Percentiles rank a stretch among this genome's conserved stretches.
These are phyloP conservation scores for Fennellomyces sp. DNA, from an alignment of 371 early-diverging fungal genomes.

Conservation along the genomic window DNA sequence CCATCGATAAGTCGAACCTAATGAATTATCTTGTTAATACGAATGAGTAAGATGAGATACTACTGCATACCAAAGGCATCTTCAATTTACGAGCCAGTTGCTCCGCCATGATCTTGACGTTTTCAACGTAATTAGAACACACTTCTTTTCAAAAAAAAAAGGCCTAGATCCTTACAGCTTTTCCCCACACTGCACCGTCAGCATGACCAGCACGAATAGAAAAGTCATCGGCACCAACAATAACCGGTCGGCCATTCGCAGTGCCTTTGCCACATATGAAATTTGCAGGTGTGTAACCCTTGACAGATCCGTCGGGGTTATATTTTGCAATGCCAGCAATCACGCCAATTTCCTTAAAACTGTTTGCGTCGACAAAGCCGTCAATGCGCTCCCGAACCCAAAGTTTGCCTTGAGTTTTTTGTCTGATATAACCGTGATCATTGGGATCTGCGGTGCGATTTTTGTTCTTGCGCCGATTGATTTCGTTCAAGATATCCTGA, in stretches of 20 bases:
- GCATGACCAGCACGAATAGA: constrained; percentile 52
- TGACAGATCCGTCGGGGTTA: constrained; percentile 24
- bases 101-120: constrained; percentile 21
- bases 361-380: constrained; percentile 31
- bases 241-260: constrained; percentile 26
- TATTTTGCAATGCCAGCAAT: constrained; percentile 42
- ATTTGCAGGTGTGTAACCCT: constrained; percentile 39
- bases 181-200: constrained; percentile 50
- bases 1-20: constrained; percentile 48
- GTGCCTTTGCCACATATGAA: constrained; percentile 45
- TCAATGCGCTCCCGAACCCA: constrained; percentile 51
- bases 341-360: constrained; percentile 41
- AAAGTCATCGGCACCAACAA: constrained; percentile 50
- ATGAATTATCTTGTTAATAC: too few species aligned
- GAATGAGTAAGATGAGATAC: not conserved
- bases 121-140: constrained; percentile 18
- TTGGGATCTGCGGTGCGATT: constrained; percentile 34
- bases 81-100: constrained; percentile 40
- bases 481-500: constrained; percentile 36
- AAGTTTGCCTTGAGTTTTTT: constrained; percentile 45
- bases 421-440: constrained; percentile 41
- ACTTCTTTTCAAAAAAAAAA: not conserved
- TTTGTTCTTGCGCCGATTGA: constrained; percentile 25
- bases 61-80: constrained; percentile 32
- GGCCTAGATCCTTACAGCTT: constrained; percentile 30